phyloP scores from a whole-genome alignment of 2,329 filamentous ascomycete species.

The Verticillium albo-atrum region DNA sequence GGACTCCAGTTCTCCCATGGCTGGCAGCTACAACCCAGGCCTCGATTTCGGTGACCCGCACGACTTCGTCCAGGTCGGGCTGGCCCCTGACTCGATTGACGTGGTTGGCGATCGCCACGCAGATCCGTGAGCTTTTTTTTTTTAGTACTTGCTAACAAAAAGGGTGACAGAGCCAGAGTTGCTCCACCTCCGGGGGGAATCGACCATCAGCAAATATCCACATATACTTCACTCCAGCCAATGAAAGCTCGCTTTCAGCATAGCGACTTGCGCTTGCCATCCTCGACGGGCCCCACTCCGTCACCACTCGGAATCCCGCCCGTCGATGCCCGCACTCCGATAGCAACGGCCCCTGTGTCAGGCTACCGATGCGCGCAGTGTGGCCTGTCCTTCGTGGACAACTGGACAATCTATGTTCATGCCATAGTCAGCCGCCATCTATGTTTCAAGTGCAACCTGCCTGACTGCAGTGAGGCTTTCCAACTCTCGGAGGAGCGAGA shows the following conservation, averaged over 20 bases:
- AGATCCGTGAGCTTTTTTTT: slow-evolving; percentile 23
- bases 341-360: too few species aligned
- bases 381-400: fast-evolving
- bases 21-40: neutral
- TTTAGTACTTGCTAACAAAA: slow-evolving; percentile 25
- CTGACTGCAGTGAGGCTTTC: neutral
- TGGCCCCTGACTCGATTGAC: neutral
- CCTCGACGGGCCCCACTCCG: too few species aligned
- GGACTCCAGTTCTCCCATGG: slow-evolving; percentile 4
- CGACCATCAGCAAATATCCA: too few species aligned
- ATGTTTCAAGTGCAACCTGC: neutral
- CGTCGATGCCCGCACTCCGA: too few species aligned
- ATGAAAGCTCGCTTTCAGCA: too few species aligned
- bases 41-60: neutral
- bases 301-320: too few species aligned
- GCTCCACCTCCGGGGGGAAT: too few species aligned
- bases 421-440: neutral
- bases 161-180: slow-evolving; percentile 18
- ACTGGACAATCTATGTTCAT: fast-evolving
- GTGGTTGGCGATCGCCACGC: neutral
- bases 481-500: too few species aligned
- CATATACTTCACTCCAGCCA: too few species aligned
- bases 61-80: slow-evolving; percentile 9
- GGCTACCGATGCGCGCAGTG: neutral
- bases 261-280: too few species aligned